Conservation (phyloP, 1,284 basidiomycete genomes). For the Rhodofomes roseus region DNA sequence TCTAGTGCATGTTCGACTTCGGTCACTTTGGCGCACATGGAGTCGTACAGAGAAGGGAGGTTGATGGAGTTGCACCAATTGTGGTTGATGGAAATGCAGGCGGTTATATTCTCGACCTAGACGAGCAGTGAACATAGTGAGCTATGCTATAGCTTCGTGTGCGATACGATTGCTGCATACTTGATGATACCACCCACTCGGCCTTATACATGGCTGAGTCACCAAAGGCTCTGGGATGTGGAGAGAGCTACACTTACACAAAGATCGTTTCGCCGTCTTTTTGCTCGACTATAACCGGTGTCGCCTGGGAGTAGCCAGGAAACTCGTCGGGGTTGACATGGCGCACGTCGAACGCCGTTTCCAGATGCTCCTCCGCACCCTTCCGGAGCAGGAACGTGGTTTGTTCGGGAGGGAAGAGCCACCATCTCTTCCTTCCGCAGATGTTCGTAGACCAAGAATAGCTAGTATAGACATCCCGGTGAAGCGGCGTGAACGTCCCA, state of each 20-base stretch:
- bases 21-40: slow-evolving; percentile 28
- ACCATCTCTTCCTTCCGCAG: slow-evolving; percentile 30
- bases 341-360: slow-evolving; percentile 24
- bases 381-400: slow-evolving; percentile 23
- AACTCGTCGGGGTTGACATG: slow-evolving; percentile 18
- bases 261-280: slow-evolving; percentile 29
- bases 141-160: not conserved
- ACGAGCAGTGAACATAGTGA: not conserved
- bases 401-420: slow-evolving; percentile 28
- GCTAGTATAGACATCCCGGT: slow-evolving; percentile 31
- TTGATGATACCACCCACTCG: slow-evolving; percentile 32
- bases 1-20: slow-evolving; percentile 29
- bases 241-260: slow-evolving; percentile 17
- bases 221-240: not conserved
- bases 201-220: slow-evolving; percentile 7
- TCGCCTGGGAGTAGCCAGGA: slow-evolving; percentile 17
- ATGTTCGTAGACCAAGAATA: slow-evolving; percentile 33
- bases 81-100: slow-evolving; percentile 31
- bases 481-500: slow-evolving; percentile 29
- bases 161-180: slow-evolving; percentile 2
- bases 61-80: slow-evolving; percentile 33
- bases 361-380: slow-evolving; percentile 17
- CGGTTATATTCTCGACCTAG: slow-evolving; percentile 28
- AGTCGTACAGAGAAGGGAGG: slow-evolving; percentile 26
- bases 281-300: slow-evolving; percentile 26